Conservation (phyloP, 1,284 basidiomycete genomes). For the Cystodermella granulosa region DNA sequence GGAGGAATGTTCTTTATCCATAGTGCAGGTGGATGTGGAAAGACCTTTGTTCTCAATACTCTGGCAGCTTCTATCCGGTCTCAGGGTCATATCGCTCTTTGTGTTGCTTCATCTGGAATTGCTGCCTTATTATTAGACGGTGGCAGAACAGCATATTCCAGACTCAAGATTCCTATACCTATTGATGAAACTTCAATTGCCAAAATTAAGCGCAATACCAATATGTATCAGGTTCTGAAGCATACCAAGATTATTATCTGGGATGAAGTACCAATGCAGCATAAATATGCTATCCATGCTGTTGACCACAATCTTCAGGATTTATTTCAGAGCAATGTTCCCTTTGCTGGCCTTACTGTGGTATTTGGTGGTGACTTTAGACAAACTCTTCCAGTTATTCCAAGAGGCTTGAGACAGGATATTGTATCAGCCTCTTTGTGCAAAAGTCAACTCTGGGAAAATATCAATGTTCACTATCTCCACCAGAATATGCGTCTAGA, state of each 20-base stretch:
- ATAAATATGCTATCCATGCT: constrained; percentile 31
- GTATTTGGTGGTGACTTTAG: constrained; percentile 42
- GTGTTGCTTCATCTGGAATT: constrained; percentile 47
- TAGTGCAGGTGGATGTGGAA: constrained; percentile 47
- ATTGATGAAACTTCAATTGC: constrained; percentile 30
- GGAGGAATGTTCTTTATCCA: constrained; percentile 42
- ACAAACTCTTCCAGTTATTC: constrained; percentile 27
- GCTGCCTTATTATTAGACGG: constrained; percentile 40
- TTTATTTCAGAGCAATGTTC: constrained; percentile 16
- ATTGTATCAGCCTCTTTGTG: constrained; percentile 35
- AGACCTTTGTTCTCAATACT: constrained; percentile 46
- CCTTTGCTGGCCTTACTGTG: constrained; percentile 41
- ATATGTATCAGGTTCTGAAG: constrained; percentile 26
- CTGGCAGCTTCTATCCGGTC: constrained; percentile 31
- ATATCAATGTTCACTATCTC: constrained; percentile 28
- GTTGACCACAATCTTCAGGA: constrained; percentile 32
- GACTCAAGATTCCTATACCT: constrained; percentile 43
- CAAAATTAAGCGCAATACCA: constrained; percentile 26
- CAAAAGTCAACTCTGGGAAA: constrained; percentile 35
- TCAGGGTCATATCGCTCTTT: constrained; percentile 34
- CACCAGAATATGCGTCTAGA: constrained; percentile 40
- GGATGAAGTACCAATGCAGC: constrained; percentile 39
- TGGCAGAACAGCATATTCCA: constrained; percentile 43
- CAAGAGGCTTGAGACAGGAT: constrained; percentile 29
- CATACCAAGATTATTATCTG: constrained; percentile 34